Conservation (phyloP, 345 rosid genomes). For the Acer saccharum region DNA sequence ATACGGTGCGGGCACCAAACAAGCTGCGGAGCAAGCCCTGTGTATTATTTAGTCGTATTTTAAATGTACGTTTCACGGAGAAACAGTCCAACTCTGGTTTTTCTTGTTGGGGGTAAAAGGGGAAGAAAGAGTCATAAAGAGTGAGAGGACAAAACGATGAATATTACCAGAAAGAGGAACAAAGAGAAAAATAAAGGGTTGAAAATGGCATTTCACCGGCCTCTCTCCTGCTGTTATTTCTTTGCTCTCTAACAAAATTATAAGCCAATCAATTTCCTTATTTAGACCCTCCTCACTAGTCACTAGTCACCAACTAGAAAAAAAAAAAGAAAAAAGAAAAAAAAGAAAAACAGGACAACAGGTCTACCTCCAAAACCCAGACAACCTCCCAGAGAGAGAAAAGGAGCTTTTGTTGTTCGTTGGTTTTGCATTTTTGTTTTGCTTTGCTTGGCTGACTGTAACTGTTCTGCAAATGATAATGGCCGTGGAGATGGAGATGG, state of each 20-base stretch:
- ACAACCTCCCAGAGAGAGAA: conserved; percentile 11
- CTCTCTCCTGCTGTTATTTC: not conserved
- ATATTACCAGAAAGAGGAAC: conserved; percentile 24
- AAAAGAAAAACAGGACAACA: not conserved
- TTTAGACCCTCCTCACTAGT: conserved; percentile 5
- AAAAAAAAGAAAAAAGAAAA: not conserved
- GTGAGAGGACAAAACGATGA: conserved; percentile 43
- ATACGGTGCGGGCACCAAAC: no score
- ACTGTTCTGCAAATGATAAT: conserved; percentile 13
- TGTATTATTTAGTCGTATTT: no score
- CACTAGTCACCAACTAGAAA: not conserved
- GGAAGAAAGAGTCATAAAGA: not conserved
- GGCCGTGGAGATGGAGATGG: not conserved
- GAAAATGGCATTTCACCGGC: conserved; percentile 51
- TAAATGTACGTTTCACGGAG: no score
- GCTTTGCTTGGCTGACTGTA: not conserved
- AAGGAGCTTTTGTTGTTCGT: not conserved
- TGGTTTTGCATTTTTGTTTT: not conserved
- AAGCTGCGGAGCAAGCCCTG: accelerated
- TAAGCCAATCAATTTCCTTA: conserved; percentile 17
- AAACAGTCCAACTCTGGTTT: no score
- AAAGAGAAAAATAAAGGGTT: conserved; percentile 23
- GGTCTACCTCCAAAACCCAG: conserved; percentile 19
- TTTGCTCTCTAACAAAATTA: not conserved
- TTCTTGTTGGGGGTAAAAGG: no score